Evolutionary conservation across 768 basidiomycete genomes (phyloP).

Genomic region (Tephrocybe sp.): DNA sequence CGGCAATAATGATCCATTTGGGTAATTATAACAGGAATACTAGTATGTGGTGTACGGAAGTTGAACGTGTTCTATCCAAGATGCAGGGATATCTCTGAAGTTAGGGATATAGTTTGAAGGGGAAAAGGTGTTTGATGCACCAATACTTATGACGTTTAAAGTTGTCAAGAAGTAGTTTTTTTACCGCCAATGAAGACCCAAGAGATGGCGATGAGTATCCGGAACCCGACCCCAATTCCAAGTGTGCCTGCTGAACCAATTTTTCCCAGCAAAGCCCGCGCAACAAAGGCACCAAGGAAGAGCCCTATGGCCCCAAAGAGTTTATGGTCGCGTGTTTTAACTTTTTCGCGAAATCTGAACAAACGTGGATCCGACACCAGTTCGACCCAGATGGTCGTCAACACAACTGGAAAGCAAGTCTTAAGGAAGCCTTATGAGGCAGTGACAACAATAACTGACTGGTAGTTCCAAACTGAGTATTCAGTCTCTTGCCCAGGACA

Average conservation of each 20-base stretch:
- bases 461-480: conserved; percentile 76
- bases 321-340: conserved; percentile 26
- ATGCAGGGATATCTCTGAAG: too few relatives aligned
- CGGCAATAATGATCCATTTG: too few relatives aligned
- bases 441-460: conserved; percentile 39
- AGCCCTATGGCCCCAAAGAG: conserved; percentile 39
- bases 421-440: background rate
- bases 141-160: too few relatives aligned
- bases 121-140: too few relatives aligned
- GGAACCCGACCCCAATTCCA: conserved; percentile 63
- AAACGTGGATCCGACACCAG: conserved; percentile 79
- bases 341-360: conserved; percentile 50
- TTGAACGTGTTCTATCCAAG: too few relatives aligned
- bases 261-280: conserved; percentile 55
- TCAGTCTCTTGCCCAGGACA: conserved; percentile 77
- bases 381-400: conserved; percentile 89
- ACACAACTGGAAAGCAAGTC: conserved; percentile 49
- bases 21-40: too few relatives aligned
- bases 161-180: background rate
- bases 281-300: conserved; percentile 73
- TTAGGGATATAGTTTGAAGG: too few relatives aligned
- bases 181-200: conserved; percentile 66
- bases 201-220: conserved; percentile 55
- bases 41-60: too few relatives aligned
- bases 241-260: conserved; percentile 63